phyloP scores from a whole-genome alignment of 2,329 filamentous ascomycete species.

The Colletotrichum falcatum region DNA sequence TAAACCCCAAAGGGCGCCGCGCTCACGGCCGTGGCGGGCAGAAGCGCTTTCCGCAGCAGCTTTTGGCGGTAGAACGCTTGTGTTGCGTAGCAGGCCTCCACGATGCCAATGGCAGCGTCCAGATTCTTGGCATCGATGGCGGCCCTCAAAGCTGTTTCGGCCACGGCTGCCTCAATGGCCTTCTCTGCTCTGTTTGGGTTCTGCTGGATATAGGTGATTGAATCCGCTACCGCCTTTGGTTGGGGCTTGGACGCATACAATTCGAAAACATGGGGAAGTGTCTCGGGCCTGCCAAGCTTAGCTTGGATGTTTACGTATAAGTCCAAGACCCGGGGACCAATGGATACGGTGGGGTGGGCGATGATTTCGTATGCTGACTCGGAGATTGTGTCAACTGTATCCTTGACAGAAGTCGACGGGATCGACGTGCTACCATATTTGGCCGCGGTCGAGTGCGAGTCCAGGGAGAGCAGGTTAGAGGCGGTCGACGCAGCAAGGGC shows the following conservation, averaged over 20 bases:
- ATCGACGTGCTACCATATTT: slow-evolving; percentile 37
- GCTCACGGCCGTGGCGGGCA: slow-evolving; percentile 68
- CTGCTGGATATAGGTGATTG: slow-evolving; percentile 69
- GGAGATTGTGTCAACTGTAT: slow-evolving; percentile 65
- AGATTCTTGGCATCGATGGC: slow-evolving; percentile 86
- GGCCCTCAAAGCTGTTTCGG: slow-evolving; percentile 79
- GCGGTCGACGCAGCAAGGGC: slow-evolving; percentile 55
- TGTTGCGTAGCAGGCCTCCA: slow-evolving; percentile 76
- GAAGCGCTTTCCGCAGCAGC: slow-evolving; percentile 70
- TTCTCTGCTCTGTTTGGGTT: slow-evolving; percentile 77
- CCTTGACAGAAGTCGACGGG: slow-evolving; percentile 48
- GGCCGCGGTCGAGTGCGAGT: slow-evolving; percentile 44
- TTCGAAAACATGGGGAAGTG: slow-evolving; percentile 82
- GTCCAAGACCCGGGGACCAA: slow-evolving; percentile 78
- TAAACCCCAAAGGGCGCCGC: slow-evolving; percentile 77
- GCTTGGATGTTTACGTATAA: slow-evolving; percentile 83
- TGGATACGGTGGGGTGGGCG: slow-evolving; percentile 80
- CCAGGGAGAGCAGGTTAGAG: slow-evolving; percentile 51
- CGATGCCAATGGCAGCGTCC: slow-evolving; percentile 79
- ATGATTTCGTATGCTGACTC: slow-evolving; percentile 76
- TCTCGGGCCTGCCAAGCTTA: slow-evolving; percentile 77
- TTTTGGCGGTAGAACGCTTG: slow-evolving; percentile 76
- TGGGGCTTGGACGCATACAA: slow-evolving; percentile 87
- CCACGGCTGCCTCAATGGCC: slow-evolving; percentile 78
- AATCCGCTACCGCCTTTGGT: slow-evolving; percentile 70